phyloP scores from a whole-genome alignment of 257 asterid genomes.

The Rehmannia glutinosa region DNA sequence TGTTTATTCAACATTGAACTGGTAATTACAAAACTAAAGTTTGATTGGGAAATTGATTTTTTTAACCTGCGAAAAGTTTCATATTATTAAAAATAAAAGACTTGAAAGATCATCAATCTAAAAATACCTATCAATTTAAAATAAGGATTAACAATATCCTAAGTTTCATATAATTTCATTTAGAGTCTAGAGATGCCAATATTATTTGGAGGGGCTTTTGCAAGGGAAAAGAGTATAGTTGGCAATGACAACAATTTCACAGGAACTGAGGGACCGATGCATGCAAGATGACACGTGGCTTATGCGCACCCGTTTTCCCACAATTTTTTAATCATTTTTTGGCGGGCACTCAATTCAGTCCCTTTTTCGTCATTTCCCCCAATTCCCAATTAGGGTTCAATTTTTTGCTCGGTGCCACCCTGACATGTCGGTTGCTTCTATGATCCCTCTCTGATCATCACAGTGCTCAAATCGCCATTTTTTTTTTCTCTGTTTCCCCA shows the following conservation, averaged over 20 bases:
- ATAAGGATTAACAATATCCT: too few species aligned
- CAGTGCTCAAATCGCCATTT: slow-evolving; percentile 9
- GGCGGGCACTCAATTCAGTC: slow-evolving; percentile 27
- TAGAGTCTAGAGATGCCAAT: too few species aligned
- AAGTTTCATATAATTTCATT: too few species aligned
- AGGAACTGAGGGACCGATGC: slow-evolving; percentile 12
- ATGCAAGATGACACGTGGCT: slow-evolving; percentile 60
- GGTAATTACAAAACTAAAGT: too few species aligned
- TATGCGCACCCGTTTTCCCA: slow-evolving; percentile 5
- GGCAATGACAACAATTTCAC: not conserved
- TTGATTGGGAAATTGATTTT: too few species aligned
- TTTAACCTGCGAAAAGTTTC: too few species aligned
- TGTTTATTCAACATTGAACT: too few species aligned
- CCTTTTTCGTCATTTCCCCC: slow-evolving; percentile 40
- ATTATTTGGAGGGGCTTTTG: too few species aligned
- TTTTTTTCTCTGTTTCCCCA: not conserved
- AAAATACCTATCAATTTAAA: too few species aligned
- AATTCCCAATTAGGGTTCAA: slow-evolving; percentile 29
- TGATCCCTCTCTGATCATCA: not conserved
- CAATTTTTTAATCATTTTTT: not conserved
- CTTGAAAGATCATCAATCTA: too few species aligned
- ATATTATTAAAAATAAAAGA: too few species aligned
- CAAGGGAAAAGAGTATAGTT: too few species aligned
- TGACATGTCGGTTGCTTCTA: slow-evolving; percentile 5
- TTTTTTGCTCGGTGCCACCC: slow-evolving; percentile 15